These are phyloP conservation scores for Acephala macrosclerotiorum DNA, from an alignment of 2,329 filamentous ascomycete genomes.

Conservation along the genomic window DNA sequence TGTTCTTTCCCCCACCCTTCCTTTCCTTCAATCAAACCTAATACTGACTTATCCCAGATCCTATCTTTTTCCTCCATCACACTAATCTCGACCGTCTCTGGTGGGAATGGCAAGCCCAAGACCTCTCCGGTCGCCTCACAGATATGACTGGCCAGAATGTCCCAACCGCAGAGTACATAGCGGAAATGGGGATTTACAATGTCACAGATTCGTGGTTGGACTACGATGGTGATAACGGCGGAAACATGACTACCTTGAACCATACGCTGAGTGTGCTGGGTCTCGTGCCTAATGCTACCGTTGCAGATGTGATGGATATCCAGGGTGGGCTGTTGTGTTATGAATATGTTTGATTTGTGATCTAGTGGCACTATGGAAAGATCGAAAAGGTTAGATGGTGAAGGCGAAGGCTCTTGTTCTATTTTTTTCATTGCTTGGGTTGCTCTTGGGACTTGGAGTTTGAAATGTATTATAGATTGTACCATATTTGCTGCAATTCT, in stretches of 20 bases:
- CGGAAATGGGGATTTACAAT: not conserved
- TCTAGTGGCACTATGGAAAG: not conserved
- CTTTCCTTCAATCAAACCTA: not conserved
- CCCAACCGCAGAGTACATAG: not conserved
- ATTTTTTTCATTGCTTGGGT: too few species aligned
- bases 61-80: conserved; percentile 45
- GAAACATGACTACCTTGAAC: conserved; percentile 21
- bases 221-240: conserved; percentile 9
- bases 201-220: conserved; percentile 6
- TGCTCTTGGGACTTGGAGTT: too few species aligned
- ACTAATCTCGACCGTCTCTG: conserved; percentile 38
- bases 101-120: conserved; percentile 44
- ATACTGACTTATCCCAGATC: conserved; percentile 36
- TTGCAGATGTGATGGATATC: conserved; percentile 28
- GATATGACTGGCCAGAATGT: conserved; percentile 4
- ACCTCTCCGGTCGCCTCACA: conserved; percentile 24
- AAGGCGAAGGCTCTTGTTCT: too few species aligned
- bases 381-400: too few species aligned
- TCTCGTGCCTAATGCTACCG: conserved; percentile 14
- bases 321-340: conserved; percentile 30
- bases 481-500: too few species aligned
- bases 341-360: conserved; percentile 15
- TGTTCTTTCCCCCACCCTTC: not conserved
- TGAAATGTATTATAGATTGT: too few species aligned
- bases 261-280: conserved; percentile 22